A percentile compares a stretch with the other conserved stretches of the same genome.
These are phyloP conservation scores for Macrophomina tecta DNA, from an alignment of 2,329 filamentous ascomycete species.

Conservation along the genomic window DNA sequence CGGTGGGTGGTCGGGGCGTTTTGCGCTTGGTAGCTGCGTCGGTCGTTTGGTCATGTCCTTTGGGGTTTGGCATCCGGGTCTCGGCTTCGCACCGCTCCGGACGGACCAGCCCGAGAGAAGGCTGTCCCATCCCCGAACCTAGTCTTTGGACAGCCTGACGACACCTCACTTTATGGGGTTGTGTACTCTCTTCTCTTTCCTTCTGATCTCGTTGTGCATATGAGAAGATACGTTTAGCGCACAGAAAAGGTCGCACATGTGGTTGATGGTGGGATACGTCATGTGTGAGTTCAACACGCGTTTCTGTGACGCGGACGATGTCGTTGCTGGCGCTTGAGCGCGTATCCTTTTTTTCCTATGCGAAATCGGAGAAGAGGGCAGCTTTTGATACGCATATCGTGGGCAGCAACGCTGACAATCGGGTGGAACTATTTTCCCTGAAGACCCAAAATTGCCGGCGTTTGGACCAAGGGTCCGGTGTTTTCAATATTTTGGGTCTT, in stretches of 20 bases:
- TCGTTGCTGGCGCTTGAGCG: background rate
- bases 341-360: background rate
- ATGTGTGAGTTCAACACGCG: too few species aligned
- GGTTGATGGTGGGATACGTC: too few species aligned
- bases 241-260: too few species aligned
- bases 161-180: too few species aligned
- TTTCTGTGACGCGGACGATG: too few species aligned
- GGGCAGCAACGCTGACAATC: too few species aligned
- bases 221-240: too few species aligned
- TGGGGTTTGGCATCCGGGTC: background rate
- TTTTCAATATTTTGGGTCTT: background rate
- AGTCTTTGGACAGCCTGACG: background rate
- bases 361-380: background rate
- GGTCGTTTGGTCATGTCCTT: background rate
- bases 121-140: background rate
- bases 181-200: too few species aligned
- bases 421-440: too few species aligned
- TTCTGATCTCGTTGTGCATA: too few species aligned
- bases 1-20: background rate
- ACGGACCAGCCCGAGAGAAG: background rate
- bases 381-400: too few species aligned
- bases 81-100: conserved; percentile 7
- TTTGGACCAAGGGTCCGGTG: background rate
- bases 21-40: background rate
- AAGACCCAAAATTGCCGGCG: background rate